Evolutionary conservation across 768 basidiomycete species (phyloP).

Genomic region (Trametes villosa): DNA sequence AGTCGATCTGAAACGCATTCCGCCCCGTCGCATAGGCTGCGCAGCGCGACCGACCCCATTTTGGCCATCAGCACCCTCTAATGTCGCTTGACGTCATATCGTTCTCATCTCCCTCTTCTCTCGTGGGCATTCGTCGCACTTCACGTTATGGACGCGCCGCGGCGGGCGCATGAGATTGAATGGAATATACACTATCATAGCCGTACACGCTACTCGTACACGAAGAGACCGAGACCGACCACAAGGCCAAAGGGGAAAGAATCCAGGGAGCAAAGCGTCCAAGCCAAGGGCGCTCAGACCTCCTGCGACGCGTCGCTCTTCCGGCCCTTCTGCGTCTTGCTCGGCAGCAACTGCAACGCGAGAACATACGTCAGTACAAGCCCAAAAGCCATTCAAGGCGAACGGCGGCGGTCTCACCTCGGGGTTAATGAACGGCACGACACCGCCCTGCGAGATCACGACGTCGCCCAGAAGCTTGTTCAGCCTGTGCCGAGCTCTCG

Average conservation of each 20-base stretch:
- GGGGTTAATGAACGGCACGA: constrained; percentile 79
- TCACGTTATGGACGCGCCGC: constrained; percentile 3
- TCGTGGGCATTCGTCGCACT: neutral
- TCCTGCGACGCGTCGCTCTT: constrained; percentile 36
- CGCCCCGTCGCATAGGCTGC: neutral
- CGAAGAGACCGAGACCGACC: too few species aligned
- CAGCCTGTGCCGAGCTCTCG: constrained; percentile 45
- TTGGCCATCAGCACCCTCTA: constrained; percentile 17
- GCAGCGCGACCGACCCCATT: neutral
- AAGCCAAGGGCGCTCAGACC: neutral
- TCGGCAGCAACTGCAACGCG: constrained; percentile 42
- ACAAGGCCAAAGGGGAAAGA: neutral
- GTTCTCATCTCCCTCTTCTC: constrained; percentile 6
- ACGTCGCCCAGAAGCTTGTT: constrained; percentile 77
- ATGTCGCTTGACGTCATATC: constrained; percentile 21
- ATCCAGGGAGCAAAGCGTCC: neutral
- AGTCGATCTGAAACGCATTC: neutral
- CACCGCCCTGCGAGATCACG: constrained; percentile 95
- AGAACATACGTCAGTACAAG: constrained; percentile 1
- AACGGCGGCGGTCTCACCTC: constrained; percentile 42
- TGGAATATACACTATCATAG: neutral
- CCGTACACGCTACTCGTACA: constrained; percentile 16
- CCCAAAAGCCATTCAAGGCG: neutral
- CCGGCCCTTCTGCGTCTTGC: constrained; percentile 56
- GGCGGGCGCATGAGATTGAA: too few species aligned